These are phyloP conservation scores for Linaria vulgaris DNA, from an alignment of 257 asterid species.

Conservation along the genomic window DNA sequence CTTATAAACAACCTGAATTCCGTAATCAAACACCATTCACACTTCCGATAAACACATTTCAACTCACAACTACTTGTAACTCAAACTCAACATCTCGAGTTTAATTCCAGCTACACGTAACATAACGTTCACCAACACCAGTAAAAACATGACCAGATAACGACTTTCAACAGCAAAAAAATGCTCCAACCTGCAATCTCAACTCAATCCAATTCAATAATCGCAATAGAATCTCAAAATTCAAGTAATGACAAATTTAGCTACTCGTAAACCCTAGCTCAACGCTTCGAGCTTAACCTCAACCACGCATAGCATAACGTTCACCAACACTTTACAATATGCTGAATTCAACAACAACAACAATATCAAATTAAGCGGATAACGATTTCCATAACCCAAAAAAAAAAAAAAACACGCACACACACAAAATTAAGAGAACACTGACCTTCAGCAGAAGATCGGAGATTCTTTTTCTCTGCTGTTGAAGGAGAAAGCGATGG, in stretches of 20 bases:
- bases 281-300: not conserved
- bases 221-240: no score
- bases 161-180: no score
- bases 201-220: no score
- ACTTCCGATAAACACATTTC: not conserved
- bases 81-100: not conserved
- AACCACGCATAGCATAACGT: no score
- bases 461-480: slow-evolving; percentile 3
- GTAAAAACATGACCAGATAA: no score
- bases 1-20: not conserved
- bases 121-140: no score
- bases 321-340: no score
- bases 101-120: no score
- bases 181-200: no score
- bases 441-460: slow-evolving; percentile 22
- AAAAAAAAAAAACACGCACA: not conserved
- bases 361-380: not conserved
- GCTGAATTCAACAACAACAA: not conserved
- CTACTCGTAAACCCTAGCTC: slow-evolving; percentile 16
- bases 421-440: not conserved
- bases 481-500: slow-evolving; percentile 9
- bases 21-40: not conserved
- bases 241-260: no score
- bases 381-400: slow-evolving; percentile 10
- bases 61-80: slow-evolving; percentile 10